Base-by-base conservation (phyloP, 805 yeast species). In the Saccharomycopsis vini region DNA sequence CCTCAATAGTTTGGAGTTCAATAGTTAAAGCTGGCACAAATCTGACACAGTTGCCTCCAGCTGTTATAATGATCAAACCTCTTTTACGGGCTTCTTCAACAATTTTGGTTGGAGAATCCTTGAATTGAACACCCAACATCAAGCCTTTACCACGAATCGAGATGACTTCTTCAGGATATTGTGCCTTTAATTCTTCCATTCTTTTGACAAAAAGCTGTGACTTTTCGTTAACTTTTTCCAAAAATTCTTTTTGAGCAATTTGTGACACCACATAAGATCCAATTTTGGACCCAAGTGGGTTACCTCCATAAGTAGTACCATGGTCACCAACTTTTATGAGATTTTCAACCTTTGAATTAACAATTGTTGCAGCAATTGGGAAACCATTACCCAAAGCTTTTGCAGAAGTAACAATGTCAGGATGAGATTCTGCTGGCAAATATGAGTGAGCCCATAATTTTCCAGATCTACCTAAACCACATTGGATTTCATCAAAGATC, bases 261-360 rank as follows among this genome's bases (percentile, higher is more conserved):
- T 76, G 72, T 43, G 72, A 78, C 20, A 92, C 63, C 12, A 92
- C 95, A 56, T 82, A 79, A 35, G 71, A 66, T 4, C 88, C 95
- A 40, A 92, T 75, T 50, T 89, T 76, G 29, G 90, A 72, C 4
- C 88, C 97, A 50, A 92, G 67, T 44, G 97, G 97, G 62, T 92
- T 92, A 44, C 98, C 98, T 51, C 98, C 97, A 59, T 82, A 90
- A 0, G 98, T 90, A 2, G 97, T 90, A 45, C 98, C 98, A 60
- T 90, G 98, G 59, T 92, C 98, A 46, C 98, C 98, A 19, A 86
- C 90, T 46, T 77, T 70, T 53, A 92, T 66, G 2, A 69, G 75
- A 9, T 68, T 61, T 57, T 88, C 95, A 21, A 92, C 82, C 40
- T 75, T 71, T 52, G 86, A 92, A 43, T 85, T 76, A 46, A 90